Evolutionary conservation across 305 asterid species (phyloP).

Genomic region (Fraxinus sp.): DNA sequence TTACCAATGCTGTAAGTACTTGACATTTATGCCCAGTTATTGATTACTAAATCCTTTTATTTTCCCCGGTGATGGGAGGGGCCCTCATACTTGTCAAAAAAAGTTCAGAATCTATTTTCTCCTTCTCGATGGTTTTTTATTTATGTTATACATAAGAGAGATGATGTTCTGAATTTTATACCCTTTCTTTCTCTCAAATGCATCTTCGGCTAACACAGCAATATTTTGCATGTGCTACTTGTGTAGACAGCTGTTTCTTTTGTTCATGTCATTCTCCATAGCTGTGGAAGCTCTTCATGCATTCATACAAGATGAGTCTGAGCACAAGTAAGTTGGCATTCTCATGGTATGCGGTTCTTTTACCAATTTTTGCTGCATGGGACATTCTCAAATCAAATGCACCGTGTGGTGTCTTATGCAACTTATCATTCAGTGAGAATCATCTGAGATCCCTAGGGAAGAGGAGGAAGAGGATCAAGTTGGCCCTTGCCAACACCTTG

Average conservation of each 20-base stretch:
- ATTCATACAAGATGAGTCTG: constrained; percentile 95
- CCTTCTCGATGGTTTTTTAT: background rate
- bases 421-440: constrained; percentile 9
- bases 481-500: background rate
- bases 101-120: constrained; percentile 5
- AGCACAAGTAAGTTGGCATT: constrained; percentile 82
- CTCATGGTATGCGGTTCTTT: background rate
- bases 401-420: constrained; percentile 13
- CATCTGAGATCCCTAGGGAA: background rate
- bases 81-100: background rate
- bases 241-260: constrained; percentile 97
- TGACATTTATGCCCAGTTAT: constrained; percentile 11
- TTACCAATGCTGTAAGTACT: constrained; percentile 96
- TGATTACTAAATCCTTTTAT: constrained; percentile 11
- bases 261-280: constrained; percentile 91
- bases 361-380: background rate
- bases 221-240: constrained; percentile 43
- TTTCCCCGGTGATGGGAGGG: background rate
- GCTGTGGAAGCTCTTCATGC: constrained; percentile 98
- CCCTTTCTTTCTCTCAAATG: background rate
- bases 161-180: background rate
- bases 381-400: background rate
- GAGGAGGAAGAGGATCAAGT: background rate
- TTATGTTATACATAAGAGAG: background rate
- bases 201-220: constrained; percentile 29